Evolutionary conservation across 2,329 filamentous ascomycete species (phyloP).

Genomic region (Neofusicoccum laricinum): DNA sequence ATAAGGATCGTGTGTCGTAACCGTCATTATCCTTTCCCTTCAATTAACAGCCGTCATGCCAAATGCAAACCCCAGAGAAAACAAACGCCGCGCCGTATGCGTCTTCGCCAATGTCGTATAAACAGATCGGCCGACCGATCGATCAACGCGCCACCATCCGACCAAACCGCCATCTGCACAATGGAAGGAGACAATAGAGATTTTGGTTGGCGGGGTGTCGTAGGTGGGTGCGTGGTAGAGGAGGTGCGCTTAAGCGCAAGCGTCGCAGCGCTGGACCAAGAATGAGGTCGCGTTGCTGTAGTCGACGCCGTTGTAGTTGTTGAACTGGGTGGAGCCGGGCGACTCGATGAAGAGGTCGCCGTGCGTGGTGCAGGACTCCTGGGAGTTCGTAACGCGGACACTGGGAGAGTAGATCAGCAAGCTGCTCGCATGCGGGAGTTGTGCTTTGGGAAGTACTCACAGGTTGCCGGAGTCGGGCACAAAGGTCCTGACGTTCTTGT

Average conservation of each 20-base stretch:
- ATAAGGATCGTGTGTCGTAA: conserved; percentile 4
- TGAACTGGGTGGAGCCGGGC: conserved; percentile 4
- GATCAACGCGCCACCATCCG: background rate
- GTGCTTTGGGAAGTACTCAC: background rate
- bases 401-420: background rate
- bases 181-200: background rate
- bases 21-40: background rate
- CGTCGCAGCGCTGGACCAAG: conserved; percentile 3
- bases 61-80: background rate
- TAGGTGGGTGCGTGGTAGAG: background rate
- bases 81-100: conserved; percentile 2
- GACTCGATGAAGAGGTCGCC: conserved; percentile 16
- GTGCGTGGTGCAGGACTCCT: conserved; percentile 12
- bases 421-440: too few species aligned
- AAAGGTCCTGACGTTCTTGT: conserved; percentile 6
- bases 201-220: background rate
- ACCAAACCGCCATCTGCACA: background rate
- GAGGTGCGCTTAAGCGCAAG: background rate
- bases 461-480: conserved; percentile 2
- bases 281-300: conserved; percentile 13
- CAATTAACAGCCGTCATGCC: background rate
- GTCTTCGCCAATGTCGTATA: background rate
- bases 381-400: conserved; percentile 6
- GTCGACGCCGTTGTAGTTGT: conserved; percentile 9
- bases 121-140: background rate